These are phyloP conservation scores for Serendipita sp. DNA, from an alignment of 768 basidiomycete genomes.

Conservation along the genomic window DNA sequence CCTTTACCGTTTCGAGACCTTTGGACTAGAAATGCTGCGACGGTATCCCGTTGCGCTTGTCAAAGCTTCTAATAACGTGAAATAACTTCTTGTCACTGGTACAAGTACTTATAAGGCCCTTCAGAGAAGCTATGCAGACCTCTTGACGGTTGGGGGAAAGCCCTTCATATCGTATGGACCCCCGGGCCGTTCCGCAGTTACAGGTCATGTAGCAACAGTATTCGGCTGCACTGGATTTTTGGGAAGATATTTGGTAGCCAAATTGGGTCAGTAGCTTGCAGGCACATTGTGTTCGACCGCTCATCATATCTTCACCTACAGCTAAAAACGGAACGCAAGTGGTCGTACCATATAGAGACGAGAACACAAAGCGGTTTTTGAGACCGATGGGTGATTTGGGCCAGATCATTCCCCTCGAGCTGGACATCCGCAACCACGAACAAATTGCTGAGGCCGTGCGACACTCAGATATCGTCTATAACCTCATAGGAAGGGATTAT, in stretches of 20 bases:
- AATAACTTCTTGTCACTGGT: neutral
- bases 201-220: constrained; percentile 86
- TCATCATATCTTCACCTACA: constrained; percentile 16
- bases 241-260: constrained; percentile 83
- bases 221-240: constrained; percentile 95
- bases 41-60: neutral
- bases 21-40: neutral
- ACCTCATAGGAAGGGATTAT: constrained; percentile 84
- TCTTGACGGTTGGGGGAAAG: constrained; percentile 20
- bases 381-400: constrained; percentile 93
- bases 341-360: constrained; percentile 86
- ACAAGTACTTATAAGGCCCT: neutral
- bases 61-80: neutral
- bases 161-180: constrained; percentile 63
- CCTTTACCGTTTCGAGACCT: neutral
- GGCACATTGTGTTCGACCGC: neutral
- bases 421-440: constrained; percentile 79
- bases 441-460: constrained; percentile 88
- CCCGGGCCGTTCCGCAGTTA: constrained; percentile 71
- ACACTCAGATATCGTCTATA: constrained; percentile 94
- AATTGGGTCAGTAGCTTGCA: constrained; percentile 50
- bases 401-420: constrained; percentile 93
- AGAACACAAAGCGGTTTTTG: constrained; percentile 78
- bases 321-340: constrained; percentile 89
- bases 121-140: constrained; percentile 7